These are phyloP conservation scores for Pseudogymnoascus sp. DNA, from an alignment of 2,329 filamentous ascomycete genomes.

Conservation along the genomic window DNA sequence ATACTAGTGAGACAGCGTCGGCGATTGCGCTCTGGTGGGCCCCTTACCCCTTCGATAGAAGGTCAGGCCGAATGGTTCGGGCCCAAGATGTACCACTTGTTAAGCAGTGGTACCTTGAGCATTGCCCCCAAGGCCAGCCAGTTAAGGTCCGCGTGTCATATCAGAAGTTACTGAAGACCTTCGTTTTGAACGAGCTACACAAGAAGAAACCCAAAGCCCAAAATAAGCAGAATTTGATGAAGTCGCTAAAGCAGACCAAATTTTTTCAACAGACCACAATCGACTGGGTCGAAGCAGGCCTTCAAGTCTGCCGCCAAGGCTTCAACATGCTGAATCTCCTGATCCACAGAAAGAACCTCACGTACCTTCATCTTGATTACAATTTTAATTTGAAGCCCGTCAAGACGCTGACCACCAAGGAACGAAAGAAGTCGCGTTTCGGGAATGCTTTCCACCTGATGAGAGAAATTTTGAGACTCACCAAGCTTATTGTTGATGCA, in stretches of 20 bases:
- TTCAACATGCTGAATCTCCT: conserved; percentile 99
- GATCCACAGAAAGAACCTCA: conserved; percentile 97
- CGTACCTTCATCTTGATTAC: conserved; percentile 96
- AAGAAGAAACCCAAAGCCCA: conserved; percentile 92
- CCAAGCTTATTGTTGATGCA: conserved; percentile 95
- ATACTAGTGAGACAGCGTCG: conserved; percentile 78
- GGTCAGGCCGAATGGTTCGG: conserved; percentile 91
- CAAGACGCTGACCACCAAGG: conserved; percentile 96
- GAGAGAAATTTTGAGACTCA: conserved; percentile 92
- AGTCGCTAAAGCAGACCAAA: conserved; percentile 88
- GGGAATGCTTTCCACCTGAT: conserved; percentile 99
- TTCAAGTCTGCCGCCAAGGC: conserved; percentile 95
- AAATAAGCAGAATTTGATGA: conserved; percentile 86
- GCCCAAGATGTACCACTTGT: conserved; percentile 94
- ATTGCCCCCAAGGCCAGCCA: conserved; percentile 81
- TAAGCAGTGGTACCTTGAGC: conserved; percentile 98
- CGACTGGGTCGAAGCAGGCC: conserved; percentile 96
- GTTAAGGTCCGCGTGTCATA: conserved; percentile 98
- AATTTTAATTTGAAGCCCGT: conserved; percentile 99
- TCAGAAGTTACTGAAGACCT: conserved; percentile 94
- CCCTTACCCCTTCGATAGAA: conserved; percentile 87
- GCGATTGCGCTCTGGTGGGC: conserved; percentile 98
- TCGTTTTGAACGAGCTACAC: conserved; percentile 91
- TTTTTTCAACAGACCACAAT: conserved; percentile 99
- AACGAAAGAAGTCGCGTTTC: conserved; percentile 98